These are phyloP conservation scores for Corylus heterophylla DNA, from an alignment of 306 rosid genomes.

Conservation along the genomic window DNA sequence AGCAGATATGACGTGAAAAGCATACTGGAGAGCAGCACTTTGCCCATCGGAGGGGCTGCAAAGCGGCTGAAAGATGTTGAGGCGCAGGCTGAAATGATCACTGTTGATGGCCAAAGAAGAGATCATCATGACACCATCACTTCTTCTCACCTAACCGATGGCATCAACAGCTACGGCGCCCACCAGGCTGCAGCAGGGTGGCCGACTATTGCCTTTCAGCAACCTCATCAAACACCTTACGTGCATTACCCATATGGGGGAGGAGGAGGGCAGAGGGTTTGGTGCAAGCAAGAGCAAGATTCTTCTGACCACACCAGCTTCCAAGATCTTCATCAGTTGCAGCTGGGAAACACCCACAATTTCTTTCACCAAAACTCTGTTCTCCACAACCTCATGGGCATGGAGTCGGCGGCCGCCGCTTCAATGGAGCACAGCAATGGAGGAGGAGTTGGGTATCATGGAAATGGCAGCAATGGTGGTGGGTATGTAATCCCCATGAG, in stretches of 20 bases:
- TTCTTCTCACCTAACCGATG: conserved; percentile 40
- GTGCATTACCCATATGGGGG: no score
- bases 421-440: conserved; percentile 53
- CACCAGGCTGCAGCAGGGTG: conserved; percentile 24
- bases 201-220: conserved; percentile 64
- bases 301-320: conserved; percentile 18
- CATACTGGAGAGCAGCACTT: conserved; percentile 70
- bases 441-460: conserved; percentile 10
- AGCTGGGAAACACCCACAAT: conserved; percentile 54
- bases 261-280: conserved; percentile 38
- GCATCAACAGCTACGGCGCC: conserved; percentile 19
- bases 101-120: conserved; percentile 27
- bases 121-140: conserved; percentile 20
- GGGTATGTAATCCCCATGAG: conserved; percentile 54
- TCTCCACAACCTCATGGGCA: conserved; percentile 38
- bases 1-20: conserved; percentile 80
- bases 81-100: conserved; percentile 32
- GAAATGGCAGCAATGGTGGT: conserved; percentile 23
- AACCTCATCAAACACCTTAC: conserved; percentile 13
- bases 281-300: conserved; percentile 84
- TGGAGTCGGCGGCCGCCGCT: conserved; percentile 42
- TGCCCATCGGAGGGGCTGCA: conserved; percentile 79
- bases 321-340: conserved; percentile 44
- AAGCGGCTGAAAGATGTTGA: conserved; percentile 76
- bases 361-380: conserved; percentile 53